phyloP scores from a whole-genome alignment of 2,329 filamentous ascomycete species.

The Fusarium penzigii region DNA sequence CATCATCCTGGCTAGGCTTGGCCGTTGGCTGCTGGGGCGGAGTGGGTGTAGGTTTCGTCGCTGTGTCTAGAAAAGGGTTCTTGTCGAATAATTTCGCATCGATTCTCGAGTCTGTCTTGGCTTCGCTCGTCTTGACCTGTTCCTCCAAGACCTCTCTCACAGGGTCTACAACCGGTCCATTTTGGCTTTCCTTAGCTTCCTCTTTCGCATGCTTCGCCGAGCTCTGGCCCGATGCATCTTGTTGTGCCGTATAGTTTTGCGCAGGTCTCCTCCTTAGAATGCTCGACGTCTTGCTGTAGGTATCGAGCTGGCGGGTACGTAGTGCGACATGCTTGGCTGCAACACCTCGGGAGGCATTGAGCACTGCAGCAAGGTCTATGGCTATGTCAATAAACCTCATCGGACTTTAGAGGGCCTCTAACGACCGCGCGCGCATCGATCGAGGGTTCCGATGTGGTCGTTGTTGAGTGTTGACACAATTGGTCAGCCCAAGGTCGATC shows the following conservation, averaged over 20 bases:
- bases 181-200: slow-evolving; percentile 10
- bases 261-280: slow-evolving; percentile 36
- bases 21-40: slow-evolving; percentile 5
- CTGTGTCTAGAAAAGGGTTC: background rate
- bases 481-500: slow-evolving; percentile 10
- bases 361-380: slow-evolving; percentile 69
- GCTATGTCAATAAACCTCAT: slow-evolving; percentile 66
- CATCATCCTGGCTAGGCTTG: slow-evolving; percentile 19
- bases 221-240: slow-evolving; percentile 1
- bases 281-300: slow-evolving; percentile 49
- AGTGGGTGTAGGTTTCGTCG: slow-evolving; percentile 10
- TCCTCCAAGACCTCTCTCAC: slow-evolving; percentile 7
- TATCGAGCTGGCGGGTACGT: slow-evolving; percentile 54
- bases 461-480: slow-evolving; percentile 18
- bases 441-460: background rate
- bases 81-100: slow-evolving; percentile 4
- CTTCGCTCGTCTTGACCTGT: slow-evolving; percentile 5
- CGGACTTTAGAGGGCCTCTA: slow-evolving; percentile 26
- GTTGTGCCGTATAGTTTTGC: slow-evolving; percentile 2
- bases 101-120: slow-evolving; percentile 5
- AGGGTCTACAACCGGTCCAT: slow-evolving; percentile 12
- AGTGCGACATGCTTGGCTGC: slow-evolving; percentile 64
- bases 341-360: slow-evolving; percentile 69
- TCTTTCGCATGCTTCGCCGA: slow-evolving; percentile 1
- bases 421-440: slow-evolving; percentile 27